Evolutionary conservation across 192 early-diverging fungal species (phyloP).

Genomic region (Dissophora ornata): DNA sequence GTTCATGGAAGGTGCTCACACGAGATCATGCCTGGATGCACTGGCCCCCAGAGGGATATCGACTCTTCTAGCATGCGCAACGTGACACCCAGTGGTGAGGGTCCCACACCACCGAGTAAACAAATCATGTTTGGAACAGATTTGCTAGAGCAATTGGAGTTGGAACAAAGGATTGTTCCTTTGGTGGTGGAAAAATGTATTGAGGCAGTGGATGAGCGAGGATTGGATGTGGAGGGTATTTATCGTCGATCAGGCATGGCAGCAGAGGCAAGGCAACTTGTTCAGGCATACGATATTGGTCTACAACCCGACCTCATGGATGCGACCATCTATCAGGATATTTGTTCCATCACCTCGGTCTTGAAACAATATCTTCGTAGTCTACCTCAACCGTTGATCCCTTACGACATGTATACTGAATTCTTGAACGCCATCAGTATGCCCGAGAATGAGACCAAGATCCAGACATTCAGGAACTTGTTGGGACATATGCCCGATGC

Average conservation of each 20-base stretch:
- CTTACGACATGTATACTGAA: conserved; percentile 72
- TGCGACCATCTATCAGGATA: conserved; percentile 70
- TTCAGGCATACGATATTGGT: conserved; percentile 69
- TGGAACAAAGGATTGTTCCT: conserved; percentile 69
- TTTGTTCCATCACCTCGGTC: conserved; percentile 81
- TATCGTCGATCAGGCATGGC: conserved; percentile 85
- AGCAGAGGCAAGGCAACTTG: conserved; percentile 75
- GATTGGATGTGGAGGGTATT: conserved; percentile 83
- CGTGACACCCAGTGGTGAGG: conserved; percentile 8
- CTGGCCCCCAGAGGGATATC: conserved; percentile 17
- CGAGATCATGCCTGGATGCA: conserved; percentile 23
- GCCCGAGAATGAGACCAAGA: conserved; percentile 55
- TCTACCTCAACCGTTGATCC: conserved; percentile 78
- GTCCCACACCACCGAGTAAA: conserved; percentile 25
- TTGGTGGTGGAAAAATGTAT: conserved; percentile 76
- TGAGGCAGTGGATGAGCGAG: conserved; percentile 69
- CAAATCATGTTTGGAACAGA: conserved; percentile 74
- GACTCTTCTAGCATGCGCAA: conserved; percentile 44
- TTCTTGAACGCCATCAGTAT: conserved; percentile 72
- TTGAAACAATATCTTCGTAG: conserved; percentile 86
- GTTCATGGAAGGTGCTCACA: conserved; percentile 59
- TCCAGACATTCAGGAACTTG: conserved; percentile 55
- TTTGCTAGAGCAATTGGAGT: conserved; percentile 65
- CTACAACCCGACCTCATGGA: conserved; percentile 63
- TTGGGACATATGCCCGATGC: conserved; percentile 65